Evolutionary conservation across 768 basidiomycete genomes (phyloP).

Genomic region (Lentinula guzmanii): DNA sequence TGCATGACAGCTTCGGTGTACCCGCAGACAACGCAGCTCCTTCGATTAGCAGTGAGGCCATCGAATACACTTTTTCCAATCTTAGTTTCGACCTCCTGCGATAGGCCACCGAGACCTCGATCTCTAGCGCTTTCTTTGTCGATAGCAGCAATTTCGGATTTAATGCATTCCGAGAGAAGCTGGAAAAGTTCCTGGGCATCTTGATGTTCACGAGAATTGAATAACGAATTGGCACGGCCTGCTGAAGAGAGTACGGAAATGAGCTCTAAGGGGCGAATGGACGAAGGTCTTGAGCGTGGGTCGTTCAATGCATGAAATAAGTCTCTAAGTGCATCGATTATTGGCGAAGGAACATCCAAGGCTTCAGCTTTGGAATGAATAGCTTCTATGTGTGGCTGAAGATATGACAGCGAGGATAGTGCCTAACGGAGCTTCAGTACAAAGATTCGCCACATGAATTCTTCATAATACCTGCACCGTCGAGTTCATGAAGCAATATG

Average conservation of each 20-base stretch:
- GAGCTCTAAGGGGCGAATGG: constrained; percentile 68
- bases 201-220: constrained; percentile 91
- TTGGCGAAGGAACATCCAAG: constrained; percentile 78
- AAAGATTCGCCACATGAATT: not conserved
- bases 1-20: constrained; percentile 95
- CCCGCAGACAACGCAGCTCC: constrained; percentile 84
- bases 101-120: constrained; percentile 62
- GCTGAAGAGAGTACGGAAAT: constrained; percentile 61
- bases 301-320: constrained; percentile 67
- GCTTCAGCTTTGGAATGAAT: constrained; percentile 74
- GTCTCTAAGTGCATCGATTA: constrained; percentile 74
- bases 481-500: constrained; percentile 97
- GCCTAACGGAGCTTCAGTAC: constrained; percentile 47
- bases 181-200: constrained; percentile 99
- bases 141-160: constrained; percentile 74
- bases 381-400: constrained; percentile 73
- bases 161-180: constrained; percentile 83
- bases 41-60: constrained; percentile 82
- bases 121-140: constrained; percentile 67
- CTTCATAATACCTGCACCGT: constrained; percentile 67
- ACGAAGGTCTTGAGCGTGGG: constrained; percentile 47
- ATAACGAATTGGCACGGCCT: constrained; percentile 54
- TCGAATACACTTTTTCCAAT: constrained; percentile 75
- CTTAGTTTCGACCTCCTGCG: constrained; percentile 18
- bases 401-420: constrained; percentile 78